Evolutionary conservation across 176 grass and related monocot species (phyloP).

Genomic region (Zea mays): DNA sequence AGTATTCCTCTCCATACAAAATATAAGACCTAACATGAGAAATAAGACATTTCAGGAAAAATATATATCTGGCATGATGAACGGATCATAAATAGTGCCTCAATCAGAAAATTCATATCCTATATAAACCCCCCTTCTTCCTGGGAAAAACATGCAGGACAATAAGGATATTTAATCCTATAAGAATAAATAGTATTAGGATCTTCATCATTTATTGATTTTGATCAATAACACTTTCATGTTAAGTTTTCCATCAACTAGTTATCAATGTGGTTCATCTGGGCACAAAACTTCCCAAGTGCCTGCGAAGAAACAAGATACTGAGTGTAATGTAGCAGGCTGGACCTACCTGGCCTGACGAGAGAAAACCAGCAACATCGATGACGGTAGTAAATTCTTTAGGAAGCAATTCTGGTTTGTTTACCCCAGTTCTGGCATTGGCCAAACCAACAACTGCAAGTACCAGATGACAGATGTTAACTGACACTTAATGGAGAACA

Average conservation of each 20-base stretch:
- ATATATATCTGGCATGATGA: neutral
- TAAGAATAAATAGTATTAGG: neutral
- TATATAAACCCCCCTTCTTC: neutral
- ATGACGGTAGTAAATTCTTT: slow-evolving; percentile 93
- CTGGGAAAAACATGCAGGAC: neutral
- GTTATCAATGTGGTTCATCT: neutral
- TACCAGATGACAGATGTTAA: slow-evolving; percentile 3
- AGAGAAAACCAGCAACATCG: slow-evolving; percentile 93
- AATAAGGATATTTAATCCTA: neutral
- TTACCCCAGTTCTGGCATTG: slow-evolving; percentile 79
- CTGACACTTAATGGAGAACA: neutral
- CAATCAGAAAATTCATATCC: neutral
- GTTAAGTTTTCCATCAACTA: neutral
- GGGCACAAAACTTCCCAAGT: neutral
- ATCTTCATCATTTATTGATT: neutral
- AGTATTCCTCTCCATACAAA: neutral
- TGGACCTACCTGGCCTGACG: slow-evolving; percentile 69
- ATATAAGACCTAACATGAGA: neutral
- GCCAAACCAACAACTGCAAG: slow-evolving; percentile 56
- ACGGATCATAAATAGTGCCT: neutral
- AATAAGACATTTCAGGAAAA: neutral
- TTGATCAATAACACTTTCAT: neutral
- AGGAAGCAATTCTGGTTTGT: slow-evolving; percentile 86
- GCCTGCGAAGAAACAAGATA: neutral
- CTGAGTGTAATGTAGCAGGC: neutral